phyloP scores from a whole-genome alignment of 2,329 filamentous ascomycete species.

The Claviceps digitariae region DNA sequence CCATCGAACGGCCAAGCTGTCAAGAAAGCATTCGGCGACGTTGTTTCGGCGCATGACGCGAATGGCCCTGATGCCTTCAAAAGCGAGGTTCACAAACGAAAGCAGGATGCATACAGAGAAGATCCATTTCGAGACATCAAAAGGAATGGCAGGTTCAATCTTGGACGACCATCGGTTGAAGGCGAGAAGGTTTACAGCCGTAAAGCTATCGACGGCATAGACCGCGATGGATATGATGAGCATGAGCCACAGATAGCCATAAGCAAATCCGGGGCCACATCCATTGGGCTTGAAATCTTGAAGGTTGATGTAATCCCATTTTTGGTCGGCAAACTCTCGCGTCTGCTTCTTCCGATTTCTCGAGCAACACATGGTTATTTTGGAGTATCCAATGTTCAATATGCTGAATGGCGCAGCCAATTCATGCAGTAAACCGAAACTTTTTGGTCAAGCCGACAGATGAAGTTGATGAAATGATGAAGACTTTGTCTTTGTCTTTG shows the following conservation, averaged over 20 bases:
- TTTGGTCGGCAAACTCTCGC: conserved; percentile 66
- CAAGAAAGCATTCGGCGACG: conserved; percentile 82
- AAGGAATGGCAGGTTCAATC: conserved; percentile 63
- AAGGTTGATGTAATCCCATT: conserved; percentile 79
- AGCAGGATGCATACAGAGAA: conserved; percentile 86
- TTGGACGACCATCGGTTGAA: conserved; percentile 83
- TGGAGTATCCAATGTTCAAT: not conserved
- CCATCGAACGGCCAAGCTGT: conserved; percentile 71
- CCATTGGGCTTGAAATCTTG: conserved; percentile 75
- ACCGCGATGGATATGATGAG: conserved; percentile 68
- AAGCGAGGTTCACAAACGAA: conserved; percentile 69
- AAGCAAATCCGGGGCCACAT: conserved; percentile 65
- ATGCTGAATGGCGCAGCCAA: not conserved
- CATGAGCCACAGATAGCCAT: conserved; percentile 72
- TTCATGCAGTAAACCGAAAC: not conserved
- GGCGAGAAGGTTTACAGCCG: conserved; percentile 75
- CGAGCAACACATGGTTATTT: conserved; percentile 48
- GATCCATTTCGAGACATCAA: conserved; percentile 81
- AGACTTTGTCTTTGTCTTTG: not conserved
- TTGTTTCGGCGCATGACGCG: conserved; percentile 74
- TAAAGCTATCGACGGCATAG: conserved; percentile 85
- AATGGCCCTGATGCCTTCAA: conserved; percentile 66
- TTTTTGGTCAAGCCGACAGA: not conserved
- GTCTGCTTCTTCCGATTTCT: conserved; percentile 47
- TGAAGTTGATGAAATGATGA: not conserved